phyloP scores from a whole-genome alignment of 108 stramenopile genomes.

The Chaetoceros tenuissimus region DNA sequence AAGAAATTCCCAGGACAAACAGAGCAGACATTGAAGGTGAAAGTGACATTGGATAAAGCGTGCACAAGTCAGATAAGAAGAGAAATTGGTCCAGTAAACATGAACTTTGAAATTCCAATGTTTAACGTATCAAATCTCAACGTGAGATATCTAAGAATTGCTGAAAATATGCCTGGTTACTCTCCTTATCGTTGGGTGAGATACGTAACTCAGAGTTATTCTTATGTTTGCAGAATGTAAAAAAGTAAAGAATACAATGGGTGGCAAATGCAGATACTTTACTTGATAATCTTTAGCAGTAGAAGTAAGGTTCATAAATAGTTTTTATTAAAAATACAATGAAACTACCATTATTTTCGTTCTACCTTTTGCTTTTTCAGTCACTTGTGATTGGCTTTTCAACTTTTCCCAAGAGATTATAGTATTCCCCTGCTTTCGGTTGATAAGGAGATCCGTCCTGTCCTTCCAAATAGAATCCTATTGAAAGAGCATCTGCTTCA shows the following conservation, averaged over 20 bases:
- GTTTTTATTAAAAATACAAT: too few species aligned
- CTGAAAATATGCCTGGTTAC: constrained; percentile 92
- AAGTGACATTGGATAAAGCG: constrained; percentile 63
- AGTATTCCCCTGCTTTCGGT: neutral
- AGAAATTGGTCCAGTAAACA: constrained; percentile 95
- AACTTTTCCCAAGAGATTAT: neutral
- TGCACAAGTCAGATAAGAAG: constrained; percentile 76
- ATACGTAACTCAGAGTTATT: constrained; percentile 95
- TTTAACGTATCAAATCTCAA: constrained; percentile 98
- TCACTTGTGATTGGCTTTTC: too few species aligned
- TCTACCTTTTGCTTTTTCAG: too few species aligned
- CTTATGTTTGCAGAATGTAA: constrained; percentile 93
- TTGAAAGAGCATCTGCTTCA: constrained; percentile 45
- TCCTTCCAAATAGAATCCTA: constrained; percentile 37
- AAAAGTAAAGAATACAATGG: too few species aligned
- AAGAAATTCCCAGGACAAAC: constrained; percentile 95
- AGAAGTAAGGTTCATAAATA: too few species aligned
- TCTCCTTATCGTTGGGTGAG: constrained; percentile 99
- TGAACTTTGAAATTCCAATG: constrained; percentile 99
- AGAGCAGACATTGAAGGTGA: constrained; percentile 90
- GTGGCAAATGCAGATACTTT: too few species aligned
- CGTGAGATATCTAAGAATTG: constrained; percentile 95
- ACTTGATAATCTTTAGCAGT: too few species aligned
- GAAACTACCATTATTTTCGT: too few species aligned
- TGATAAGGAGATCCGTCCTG: neutral